Percentiles rank a stretch among this genome's conserved stretches.
phyloP scores from a whole-genome alignment of 257 asterid genomes.

The Mentha longifolia region DNA sequence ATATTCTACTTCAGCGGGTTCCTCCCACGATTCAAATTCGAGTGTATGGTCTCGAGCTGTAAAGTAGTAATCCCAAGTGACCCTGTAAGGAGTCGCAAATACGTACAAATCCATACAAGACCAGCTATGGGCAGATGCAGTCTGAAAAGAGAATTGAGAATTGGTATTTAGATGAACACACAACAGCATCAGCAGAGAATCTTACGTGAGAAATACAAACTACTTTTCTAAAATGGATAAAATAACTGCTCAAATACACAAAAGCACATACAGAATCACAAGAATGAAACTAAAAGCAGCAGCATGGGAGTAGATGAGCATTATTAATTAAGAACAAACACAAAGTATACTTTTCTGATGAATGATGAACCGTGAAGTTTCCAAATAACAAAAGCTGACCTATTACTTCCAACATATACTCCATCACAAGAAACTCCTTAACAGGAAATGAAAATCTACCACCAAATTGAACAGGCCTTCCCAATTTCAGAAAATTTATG shows the following conservation, averaged over 20 bases:
- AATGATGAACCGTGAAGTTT: background rate
- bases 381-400: background rate
- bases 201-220: background rate
- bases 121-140: slow-evolving; percentile 96
- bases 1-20: slow-evolving; percentile 90
- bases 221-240: background rate
- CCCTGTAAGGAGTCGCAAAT: slow-evolving; percentile 95
- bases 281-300: slow-evolving; percentile 1
- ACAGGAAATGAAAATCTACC: slow-evolving; percentile 14
- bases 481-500: slow-evolving; percentile 1
- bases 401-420: background rate
- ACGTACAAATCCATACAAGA: slow-evolving; percentile 99
- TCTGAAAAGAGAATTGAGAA: slow-evolving; percentile 50
- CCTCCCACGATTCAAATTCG: slow-evolving; percentile 91
- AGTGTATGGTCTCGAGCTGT: slow-evolving; percentile 79
- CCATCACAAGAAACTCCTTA: background rate
- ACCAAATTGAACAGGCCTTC: background rate
- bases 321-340: background rate
- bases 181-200: slow-evolving; percentile 8
- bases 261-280: background rate
- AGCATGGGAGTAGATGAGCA: slow-evolving; percentile 8
- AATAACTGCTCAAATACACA: background rate
- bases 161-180: background rate
- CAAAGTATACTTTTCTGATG: background rate
- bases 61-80: slow-evolving; percentile 99